Conservation (phyloP, 164 flowering plant genomes). For the Brasenia schreberi region DNA sequence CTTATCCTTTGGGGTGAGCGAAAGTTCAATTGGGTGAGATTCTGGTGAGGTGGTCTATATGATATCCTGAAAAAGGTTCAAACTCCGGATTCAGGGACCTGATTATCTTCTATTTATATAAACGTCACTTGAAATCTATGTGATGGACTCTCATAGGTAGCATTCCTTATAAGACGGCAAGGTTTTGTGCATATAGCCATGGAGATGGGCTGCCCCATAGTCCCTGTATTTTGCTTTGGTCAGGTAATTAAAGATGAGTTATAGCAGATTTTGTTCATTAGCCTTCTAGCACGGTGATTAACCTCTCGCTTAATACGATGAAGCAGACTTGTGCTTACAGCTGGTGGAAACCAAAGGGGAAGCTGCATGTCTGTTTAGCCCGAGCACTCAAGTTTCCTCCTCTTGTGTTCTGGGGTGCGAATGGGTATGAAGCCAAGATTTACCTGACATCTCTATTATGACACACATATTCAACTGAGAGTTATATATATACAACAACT, state of each 20-base stretch:
- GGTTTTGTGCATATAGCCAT: constrained; percentile 89
- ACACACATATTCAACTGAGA: too few relatives aligned
- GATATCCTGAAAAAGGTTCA: too few relatives aligned
- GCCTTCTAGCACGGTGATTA: background rate
- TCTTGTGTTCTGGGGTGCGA: constrained; percentile 67
- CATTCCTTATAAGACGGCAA: constrained; percentile 57
- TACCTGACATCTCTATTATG: too few relatives aligned
- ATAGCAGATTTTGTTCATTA: background rate
- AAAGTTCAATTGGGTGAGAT: too few relatives aligned
- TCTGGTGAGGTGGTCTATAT: too few relatives aligned
- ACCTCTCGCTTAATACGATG: background rate
- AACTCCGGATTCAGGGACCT: too few relatives aligned
- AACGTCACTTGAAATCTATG: background rate
- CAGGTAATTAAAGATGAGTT: constrained; percentile 37
- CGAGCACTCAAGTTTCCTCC: constrained; percentile 75
- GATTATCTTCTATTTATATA: too few relatives aligned
- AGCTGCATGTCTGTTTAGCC: constrained; percentile 30
- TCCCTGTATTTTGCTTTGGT: constrained; percentile 89
- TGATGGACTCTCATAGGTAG: constrained; percentile 30
- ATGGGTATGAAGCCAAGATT: constrained; percentile 38
- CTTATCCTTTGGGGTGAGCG: too few relatives aligned
- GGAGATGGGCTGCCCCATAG: constrained; percentile 68
- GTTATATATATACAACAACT: too few relatives aligned
- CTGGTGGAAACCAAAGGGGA: constrained; percentile 89
- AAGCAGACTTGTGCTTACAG: constrained; percentile 56